A percentile compares a stretch with the other conserved stretches of the same genome.
These are phyloP conservation scores for Favolaschia claudopus DNA, from an alignment of 768 basidiomycete species.

Conservation along the genomic window DNA sequence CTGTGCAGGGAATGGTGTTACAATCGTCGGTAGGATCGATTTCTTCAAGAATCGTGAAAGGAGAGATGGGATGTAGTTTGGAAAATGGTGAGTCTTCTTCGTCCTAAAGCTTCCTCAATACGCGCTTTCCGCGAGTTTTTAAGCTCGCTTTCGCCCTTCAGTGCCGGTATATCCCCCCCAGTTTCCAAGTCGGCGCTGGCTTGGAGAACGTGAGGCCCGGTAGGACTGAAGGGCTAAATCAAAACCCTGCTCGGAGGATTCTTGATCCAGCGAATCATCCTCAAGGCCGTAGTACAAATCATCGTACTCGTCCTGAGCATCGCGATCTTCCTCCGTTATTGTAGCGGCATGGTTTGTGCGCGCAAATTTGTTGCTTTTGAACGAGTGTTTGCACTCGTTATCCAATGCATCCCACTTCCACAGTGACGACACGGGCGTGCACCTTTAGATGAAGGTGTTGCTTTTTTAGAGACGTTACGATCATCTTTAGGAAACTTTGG, in stretches of 20 bases:
- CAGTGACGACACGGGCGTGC: slow-evolving; percentile 43
- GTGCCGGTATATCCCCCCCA: not conserved
- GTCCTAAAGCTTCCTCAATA: no score
- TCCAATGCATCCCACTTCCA: slow-evolving; percentile 44
- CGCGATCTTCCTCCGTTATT: slow-evolving; percentile 10
- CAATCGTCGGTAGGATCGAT: no score
- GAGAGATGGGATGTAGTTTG: no score
- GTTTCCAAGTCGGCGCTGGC: not conserved
- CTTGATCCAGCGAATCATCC: slow-evolving; percentile 14
- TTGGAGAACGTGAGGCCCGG: not conserved
- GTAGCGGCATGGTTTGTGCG: not conserved
- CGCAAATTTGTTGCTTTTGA: slow-evolving; percentile 13
- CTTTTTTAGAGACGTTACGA: no score
- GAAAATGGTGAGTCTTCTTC: no score
- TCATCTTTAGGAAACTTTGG: no score
- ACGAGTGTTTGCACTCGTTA: slow-evolving; percentile 38
- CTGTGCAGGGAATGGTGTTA: no score
- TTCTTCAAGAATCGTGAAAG: no score
- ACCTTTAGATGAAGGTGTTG: slow-evolving; percentile 15
- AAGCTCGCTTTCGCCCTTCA: not conserved
- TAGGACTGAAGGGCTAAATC: slow-evolving; percentile 24
- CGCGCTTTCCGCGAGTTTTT: no score
- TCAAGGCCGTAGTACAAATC: slow-evolving; percentile 27
- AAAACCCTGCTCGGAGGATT: slow-evolving; percentile 27
- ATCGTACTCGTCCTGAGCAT: slow-evolving; percentile 39